Evolutionary conservation across 345 rosid genomes (phyloP), one percentile per base, ranked within the genome.

Genomic region (Eucalyptus globulus): DNA sequence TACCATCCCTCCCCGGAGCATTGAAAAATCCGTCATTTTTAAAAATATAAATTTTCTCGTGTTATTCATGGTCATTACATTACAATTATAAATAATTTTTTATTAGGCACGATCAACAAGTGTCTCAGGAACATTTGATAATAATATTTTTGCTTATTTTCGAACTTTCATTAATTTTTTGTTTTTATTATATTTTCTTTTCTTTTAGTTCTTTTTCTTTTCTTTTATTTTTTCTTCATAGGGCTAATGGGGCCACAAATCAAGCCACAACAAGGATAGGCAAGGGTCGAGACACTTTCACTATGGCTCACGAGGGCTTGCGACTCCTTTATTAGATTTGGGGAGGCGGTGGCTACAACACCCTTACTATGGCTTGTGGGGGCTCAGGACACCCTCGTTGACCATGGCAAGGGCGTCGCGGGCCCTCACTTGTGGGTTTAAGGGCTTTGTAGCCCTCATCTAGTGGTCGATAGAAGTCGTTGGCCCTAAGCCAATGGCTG

Each of bases 381-480:
- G 11, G 60, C 60, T 54, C 0, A 1, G 1, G 26, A 21, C 1
- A 1, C 60, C 60, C 60, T 54, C 0, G 6, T 54, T 0, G 5
- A 54, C 60, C 60, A 54, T 54, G 26, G 60, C 27, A 54, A 22
- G 60, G 60, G 60, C 1, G 0, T 54, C 0, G 6, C 0, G 27
- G 5, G 60, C 60, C 60, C 60, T 54, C 27, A 19, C 5, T 54
- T 54, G 60, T 54, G 60, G 60, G 26, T 22, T 54, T 22, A 19
- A 54, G 60, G 60, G 26, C 60, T 54, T 54, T 22, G 60, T 54
- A 51, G 27, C 27, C 6, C 60, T 54, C 10, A 22, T 0, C 27
- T 9, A 7, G 4, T 17, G 54, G 5, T 54, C 0, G 26, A 54
- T 0, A 1, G 3, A 22, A 22, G 27, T 54, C 1, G 6, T 22